Percentiles rank a stretch among this genome's conserved stretches.
Conservation (phyloP, 108 stramenopile genomes). For the Chaetoceros muelleri region DNA sequence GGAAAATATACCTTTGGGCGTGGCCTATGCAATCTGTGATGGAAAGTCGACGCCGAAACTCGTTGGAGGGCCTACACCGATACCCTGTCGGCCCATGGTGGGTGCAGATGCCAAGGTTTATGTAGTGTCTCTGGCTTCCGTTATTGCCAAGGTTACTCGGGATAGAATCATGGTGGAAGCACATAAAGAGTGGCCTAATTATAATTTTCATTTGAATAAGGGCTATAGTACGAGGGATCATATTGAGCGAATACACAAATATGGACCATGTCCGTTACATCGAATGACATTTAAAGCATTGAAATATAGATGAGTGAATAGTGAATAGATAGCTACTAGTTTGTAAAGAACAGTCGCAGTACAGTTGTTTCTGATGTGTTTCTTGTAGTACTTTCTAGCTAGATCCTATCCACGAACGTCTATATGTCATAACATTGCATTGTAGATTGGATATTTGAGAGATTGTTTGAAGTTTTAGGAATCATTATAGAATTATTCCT, state of each 20-base stretch:
- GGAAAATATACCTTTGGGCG: constrained; percentile 13
- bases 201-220: constrained; percentile 42
- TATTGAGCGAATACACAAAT: constrained; percentile 37
- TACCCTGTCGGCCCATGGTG: constrained; percentile 58
- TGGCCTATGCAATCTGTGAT: constrained; percentile 59
- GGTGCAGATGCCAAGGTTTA: constrained; percentile 59
- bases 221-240: constrained; percentile 51
- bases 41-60: constrained; percentile 59
- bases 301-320: constrained; percentile 35
- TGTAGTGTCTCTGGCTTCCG: constrained; percentile 58
- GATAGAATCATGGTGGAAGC: constrained; percentile 30
- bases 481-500: no score
- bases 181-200: constrained; percentile 35
- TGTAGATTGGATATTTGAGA: no score
- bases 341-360: no score
- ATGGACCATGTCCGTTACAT: constrained; percentile 50
- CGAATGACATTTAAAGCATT: constrained; percentile 52
- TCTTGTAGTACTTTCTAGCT: no score
- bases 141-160: constrained; percentile 47
- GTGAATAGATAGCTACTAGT: no score
- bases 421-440: no score
- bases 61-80: background rate
- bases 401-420: no score
- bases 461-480: no score
- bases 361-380: no score